Base-by-base conservation (phyloP, 768 basidiomycete species). In the Coprinopsis sp. region DNA sequence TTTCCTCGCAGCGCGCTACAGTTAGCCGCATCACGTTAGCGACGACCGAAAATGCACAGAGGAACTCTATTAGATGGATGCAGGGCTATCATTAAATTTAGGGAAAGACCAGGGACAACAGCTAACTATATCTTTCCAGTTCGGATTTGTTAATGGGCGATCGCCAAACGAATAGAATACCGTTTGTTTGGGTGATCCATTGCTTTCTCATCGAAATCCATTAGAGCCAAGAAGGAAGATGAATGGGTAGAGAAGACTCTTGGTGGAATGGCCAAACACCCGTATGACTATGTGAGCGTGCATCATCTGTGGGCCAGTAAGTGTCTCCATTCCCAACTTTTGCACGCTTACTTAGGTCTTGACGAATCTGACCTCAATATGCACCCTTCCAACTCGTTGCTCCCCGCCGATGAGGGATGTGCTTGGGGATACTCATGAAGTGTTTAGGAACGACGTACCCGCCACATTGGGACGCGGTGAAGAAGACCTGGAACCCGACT, bases 371-470 rank as follows among this genome's bases (percentile, higher is more conserved):
- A 91, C 61, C 81, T 82, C 56, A 79, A 86, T 57, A 60, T 74
- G 12, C 88, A 91, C 57, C 70, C 90, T 49, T 88, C 84, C 60
- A 91, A 91, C 58, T 88, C 87, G 1, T 82, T 78, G 45, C 91
- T 90, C 51, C 76, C 84, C 4, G 88, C 87, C 73, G 66, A 68
- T 4, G 56, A 79, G 6, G 78, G 79, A 53, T 53, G 64, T 7
- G 72, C 71, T 3, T 86, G 3, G 52, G 58, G 6, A 64, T 70
- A 47, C 82, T 84, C 59, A 80, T 84, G 0, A 66, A 72, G 21
- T 74, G 81, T 78, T 78, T 50, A 67, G 72, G 25, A 10, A 10
- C 37, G 12, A 21, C 56, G 1, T 73, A 72, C 7, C 78, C 77
- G 16, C 77, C 77, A 10, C 68, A 76, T 52, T 79, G 73, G 74